These are phyloP conservation scores for Protomyces gravidus DNA, from an alignment of 1,139 yeast species.

Conservation along the genomic window DNA sequence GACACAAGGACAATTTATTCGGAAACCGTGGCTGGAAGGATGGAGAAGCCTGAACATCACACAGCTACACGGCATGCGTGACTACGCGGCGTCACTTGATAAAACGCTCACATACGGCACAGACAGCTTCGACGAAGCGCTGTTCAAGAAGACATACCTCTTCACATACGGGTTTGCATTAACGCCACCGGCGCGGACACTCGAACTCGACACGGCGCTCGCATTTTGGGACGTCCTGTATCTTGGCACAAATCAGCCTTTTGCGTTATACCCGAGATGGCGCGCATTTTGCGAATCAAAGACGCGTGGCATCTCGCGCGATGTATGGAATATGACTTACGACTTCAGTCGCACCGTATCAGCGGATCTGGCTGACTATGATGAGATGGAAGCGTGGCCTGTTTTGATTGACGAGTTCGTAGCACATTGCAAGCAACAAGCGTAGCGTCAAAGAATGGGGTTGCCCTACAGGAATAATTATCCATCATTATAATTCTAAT, in stretches of 20 bases:
- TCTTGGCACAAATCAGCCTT: conserved; percentile 36
- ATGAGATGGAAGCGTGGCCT: conserved; percentile 86
- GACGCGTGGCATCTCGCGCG: conserved; percentile 53
- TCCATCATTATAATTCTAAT: neutral
- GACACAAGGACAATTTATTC: conserved; percentile 57
- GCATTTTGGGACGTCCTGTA: conserved; percentile 76
- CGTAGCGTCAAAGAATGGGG: neutral
- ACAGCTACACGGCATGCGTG: conserved; percentile 51
- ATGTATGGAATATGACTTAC: conserved; percentile 80
- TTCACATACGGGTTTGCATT: conserved; percentile 66
- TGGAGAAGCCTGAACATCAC: conserved; percentile 49
- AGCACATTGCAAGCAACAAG: conserved; percentile 43
- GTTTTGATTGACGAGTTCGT: conserved; percentile 78
- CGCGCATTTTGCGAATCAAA: conserved; percentile 46
- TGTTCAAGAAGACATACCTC: conserved; percentile 57
- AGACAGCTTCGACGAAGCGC: conserved; percentile 41
- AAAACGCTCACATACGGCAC: conserved; percentile 37
- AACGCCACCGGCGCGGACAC: conserved; percentile 41
- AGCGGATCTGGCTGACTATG: conserved; percentile 46
- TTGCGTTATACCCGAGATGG: conserved; percentile 48
- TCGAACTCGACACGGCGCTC: conserved; percentile 56
- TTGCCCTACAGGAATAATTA: neutral
- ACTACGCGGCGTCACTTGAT: conserved; percentile 45
- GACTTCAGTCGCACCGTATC: conserved; percentile 48
- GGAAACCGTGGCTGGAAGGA: conserved; percentile 49